Base-by-base conservation (phyloP, 2,329 filamentous ascomycete genomes). In the Neospermospora avenae region DNA sequence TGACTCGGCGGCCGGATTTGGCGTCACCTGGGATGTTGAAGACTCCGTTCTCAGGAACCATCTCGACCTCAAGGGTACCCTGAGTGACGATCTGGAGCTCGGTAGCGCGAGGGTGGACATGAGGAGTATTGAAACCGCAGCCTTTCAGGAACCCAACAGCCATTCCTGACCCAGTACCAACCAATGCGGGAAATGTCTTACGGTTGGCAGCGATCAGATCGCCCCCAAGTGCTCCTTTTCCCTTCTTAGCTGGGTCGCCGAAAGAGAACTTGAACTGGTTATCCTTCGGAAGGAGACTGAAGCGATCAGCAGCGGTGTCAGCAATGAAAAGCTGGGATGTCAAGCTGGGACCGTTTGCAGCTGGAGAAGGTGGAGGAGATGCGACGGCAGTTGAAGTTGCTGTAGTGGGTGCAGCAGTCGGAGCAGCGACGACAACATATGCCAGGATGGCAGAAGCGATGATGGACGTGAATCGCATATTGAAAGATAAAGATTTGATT, bases 101-200 rank as follows among this genome's bases (percentile, higher is more conserved):
- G 34, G 78, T 76, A 34, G 78, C 77, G 44, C 81, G 80, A 52
- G 80, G 80, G 71, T 84, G 81, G 3, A 80, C 75, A 73, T 84
- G 82, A 18, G 81, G 80, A 7, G 79, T 83, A 75, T 82, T 83
- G 72, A 85, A 80, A 60, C 79, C 81, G 67, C 81, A 85, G 37
- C 76, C 74, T 35, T 76, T 74, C 39, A 85, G 72, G 67, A 79
- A 78, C 42, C 80, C 81, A 7, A 84, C 72, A 2, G 80, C 79
- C 74, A 82, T 81, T 59, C 76, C 77, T 37, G 78, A 72, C 20
- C 77, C 77, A 3, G 80, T 81, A 51, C 79, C 77, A 20, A 82
- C 78, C 20, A 85, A 77, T 25, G 81, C 80, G 2, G 83, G 82
- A 72, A 84, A 85, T 37, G 77, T 79, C 72, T 80, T 79, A 68